Percentiles rank a stretch among this genome's conserved stretches.
Evolutionary conservation across 2,329 filamentous ascomycete genomes (phyloP).

Genomic region (Fusarium illudens): DNA sequence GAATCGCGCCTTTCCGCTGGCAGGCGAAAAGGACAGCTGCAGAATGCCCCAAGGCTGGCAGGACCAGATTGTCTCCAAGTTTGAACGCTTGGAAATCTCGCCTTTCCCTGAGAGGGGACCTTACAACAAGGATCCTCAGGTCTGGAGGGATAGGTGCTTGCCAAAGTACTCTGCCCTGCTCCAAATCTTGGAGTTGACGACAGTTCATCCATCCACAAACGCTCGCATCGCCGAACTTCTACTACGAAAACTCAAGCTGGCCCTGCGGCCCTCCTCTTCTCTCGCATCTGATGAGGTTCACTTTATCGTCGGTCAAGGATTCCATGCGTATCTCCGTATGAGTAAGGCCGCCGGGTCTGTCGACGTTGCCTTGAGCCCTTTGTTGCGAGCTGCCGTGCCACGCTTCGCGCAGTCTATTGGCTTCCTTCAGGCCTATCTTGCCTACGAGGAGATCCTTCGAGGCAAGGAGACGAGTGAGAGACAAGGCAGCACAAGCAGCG

Average conservation of each 20-base stretch:
- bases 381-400: slow-evolving; percentile 71
- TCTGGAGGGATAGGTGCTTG: slow-evolving; percentile 69
- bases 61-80: slow-evolving; percentile 74
- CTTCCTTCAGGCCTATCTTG: slow-evolving; percentile 70
- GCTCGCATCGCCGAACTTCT: slow-evolving; percentile 72
- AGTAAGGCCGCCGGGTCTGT: slow-evolving; percentile 65
- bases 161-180: slow-evolving; percentile 74
- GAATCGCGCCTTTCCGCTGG: slow-evolving; percentile 62
- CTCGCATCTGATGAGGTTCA: slow-evolving; percentile 70
- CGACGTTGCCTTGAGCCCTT: slow-evolving; percentile 68
- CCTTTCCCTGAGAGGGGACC: slow-evolving; percentile 71
- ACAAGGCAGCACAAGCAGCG: slow-evolving; percentile 51
- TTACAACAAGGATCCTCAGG: slow-evolving; percentile 68
- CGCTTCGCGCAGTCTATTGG: slow-evolving; percentile 70
- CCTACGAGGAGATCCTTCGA: slow-evolving; percentile 58
- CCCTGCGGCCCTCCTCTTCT: slow-evolving; percentile 67
- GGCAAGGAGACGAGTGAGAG: slow-evolving; percentile 27
- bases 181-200: slow-evolving; percentile 67
- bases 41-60: slow-evolving; percentile 74
- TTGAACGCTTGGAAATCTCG: slow-evolving; percentile 70
- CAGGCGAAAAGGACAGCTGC: slow-evolving; percentile 62
- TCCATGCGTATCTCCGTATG: slow-evolving; percentile 76
- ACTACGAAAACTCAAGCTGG: slow-evolving; percentile 71
- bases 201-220: slow-evolving; percentile 71
- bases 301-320: slow-evolving; percentile 79